phyloP scores from a whole-genome alignment of 495 filamentous ascomycete genomes.

The Glutinoglossum americanum region DNA sequence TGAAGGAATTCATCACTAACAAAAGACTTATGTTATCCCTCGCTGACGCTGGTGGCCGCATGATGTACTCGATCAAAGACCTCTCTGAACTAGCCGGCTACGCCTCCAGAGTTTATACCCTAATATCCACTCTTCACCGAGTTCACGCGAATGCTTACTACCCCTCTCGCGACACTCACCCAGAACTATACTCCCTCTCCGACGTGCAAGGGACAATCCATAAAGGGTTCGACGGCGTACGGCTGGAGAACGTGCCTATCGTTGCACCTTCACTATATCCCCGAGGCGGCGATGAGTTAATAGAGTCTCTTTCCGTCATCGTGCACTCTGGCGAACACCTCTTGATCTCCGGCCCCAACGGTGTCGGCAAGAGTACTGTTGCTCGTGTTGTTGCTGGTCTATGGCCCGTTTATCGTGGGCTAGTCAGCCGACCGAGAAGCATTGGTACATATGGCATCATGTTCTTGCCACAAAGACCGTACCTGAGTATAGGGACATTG shows the following conservation, averaged over 20 bases:
- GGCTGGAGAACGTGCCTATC: slow-evolving; percentile 82
- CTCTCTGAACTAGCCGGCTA: slow-evolving; percentile 88
- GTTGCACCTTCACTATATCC: slow-evolving; percentile 72
- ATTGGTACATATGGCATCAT: slow-evolving; percentile 82
- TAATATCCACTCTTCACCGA: slow-evolving; percentile 84
- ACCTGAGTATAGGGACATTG: slow-evolving; percentile 83
- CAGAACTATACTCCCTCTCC: slow-evolving; percentile 68
- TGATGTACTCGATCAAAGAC: slow-evolving; percentile 99
- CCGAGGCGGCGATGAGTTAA: slow-evolving; percentile 71
- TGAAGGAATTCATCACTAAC: slow-evolving; percentile 99
- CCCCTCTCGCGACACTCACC: slow-evolving; percentile 36
- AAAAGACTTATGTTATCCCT: slow-evolving; percentile 95
- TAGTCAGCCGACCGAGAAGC: slow-evolving; percentile 65
- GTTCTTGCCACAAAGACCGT: slow-evolving; percentile 91
- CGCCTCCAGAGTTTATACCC: slow-evolving; percentile 84
- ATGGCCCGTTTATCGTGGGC: slow-evolving; percentile 86
- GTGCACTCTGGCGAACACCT: slow-evolving; percentile 81
- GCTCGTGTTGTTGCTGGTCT: slow-evolving; percentile 76
- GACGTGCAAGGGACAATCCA: slow-evolving; percentile 87
- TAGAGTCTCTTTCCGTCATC: slow-evolving; percentile 70
- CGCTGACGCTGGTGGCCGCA: slow-evolving; percentile 84
- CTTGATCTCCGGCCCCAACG: slow-evolving; percentile 86
- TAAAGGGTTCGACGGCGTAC: slow-evolving; percentile 82
- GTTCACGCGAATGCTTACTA: slow-evolving; percentile 81
- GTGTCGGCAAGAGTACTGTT: slow-evolving; percentile 82